Evolutionary conservation across 2,329 filamentous ascomycete species (phyloP), one percentile per base, ranked within the genome.

Genomic region (Fulvia fulva): DNA sequence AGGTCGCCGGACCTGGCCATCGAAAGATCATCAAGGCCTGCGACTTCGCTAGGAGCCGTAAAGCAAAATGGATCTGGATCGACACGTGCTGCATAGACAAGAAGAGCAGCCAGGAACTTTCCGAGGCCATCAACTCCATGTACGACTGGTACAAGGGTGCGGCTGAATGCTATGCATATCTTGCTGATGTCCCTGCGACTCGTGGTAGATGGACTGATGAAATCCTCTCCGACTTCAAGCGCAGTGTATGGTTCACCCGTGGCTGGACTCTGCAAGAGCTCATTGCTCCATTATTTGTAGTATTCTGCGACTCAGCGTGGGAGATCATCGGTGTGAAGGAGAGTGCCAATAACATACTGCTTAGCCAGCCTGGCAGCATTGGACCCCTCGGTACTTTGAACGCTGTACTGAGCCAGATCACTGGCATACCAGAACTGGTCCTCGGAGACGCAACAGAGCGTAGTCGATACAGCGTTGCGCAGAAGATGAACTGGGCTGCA

Each of bases 71-170:
- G 11, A 12, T 54, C 21, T 58, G 56, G 55, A 52, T 61, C 25
- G 56, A 61, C 37, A 61, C 58, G 9, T 53, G 34, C 32, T 60
- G 58, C 37, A 60, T 60, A 26, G 45, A 60, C 57, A 56, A 57
- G 47, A 51, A 32, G 75, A 56, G 77, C 79, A 55, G 78, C 77
- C 63, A 69, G 65, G 77, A 77, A 61, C 61, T 67, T 19, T 73
- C 75, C 56, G 70, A 75, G 63, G 65, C 83, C 77, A 70, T 70
- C 2, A 81, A 81, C 21, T 79, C 61, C n/a, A 58, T 58, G 51
- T 50, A 34, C 19, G n/a, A 55, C 6, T 58, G 43, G 51, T 58
- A 51, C 41, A 21, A 21, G 1, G 30, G 45, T 16, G 56, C 51
- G 3, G 41, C 21, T n/a, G 51, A 52, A 21, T 58, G 56, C 43